Evolutionary conservation across 345 rosid species (phyloP).

Genomic region (Theobroma cacao): DNA sequence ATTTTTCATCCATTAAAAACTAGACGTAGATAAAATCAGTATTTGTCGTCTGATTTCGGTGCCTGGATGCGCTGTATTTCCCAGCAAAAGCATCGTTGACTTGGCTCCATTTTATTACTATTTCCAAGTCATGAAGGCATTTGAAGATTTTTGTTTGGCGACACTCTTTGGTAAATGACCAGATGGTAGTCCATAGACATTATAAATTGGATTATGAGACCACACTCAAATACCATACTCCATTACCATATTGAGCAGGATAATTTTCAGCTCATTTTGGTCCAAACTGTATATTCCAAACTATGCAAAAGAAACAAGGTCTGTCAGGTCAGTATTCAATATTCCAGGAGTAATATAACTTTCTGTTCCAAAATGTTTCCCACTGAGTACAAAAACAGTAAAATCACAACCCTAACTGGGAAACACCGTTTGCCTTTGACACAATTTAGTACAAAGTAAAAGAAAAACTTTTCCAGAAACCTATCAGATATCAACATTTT

Average conservation of each 20-base stretch:
- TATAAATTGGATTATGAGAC: not conserved
- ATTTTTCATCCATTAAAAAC: not conserved
- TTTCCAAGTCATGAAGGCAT: not conserved
- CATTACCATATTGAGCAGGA: not conserved
- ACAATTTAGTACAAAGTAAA: not conserved
- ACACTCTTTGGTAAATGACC: not conserved
- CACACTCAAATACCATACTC: not conserved
- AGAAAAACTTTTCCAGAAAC: not conserved
- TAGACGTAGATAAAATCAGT: not conserved
- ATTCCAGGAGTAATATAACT: not conserved
- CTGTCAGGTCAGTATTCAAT: not conserved
- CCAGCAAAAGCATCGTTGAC: not conserved
- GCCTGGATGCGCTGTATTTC: not conserved
- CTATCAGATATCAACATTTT: not conserved
- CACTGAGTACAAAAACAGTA: not conserved
- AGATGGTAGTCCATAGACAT: not conserved
- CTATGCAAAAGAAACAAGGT: not conserved
- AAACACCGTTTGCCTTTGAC: not conserved
- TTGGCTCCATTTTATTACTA: too few relatives aligned
- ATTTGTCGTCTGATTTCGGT: not conserved
- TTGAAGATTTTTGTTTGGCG: not conserved
- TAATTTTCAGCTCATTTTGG: not conserved
- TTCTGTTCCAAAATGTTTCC: not conserved
- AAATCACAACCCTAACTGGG: not conserved
- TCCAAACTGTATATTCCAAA: not conserved